A percentile compares a stretch with the other conserved stretches of the same genome.
Evolutionary conservation across 2,329 filamentous ascomycete species (phyloP).

Genomic region (Huntiella decipiens): DNA sequence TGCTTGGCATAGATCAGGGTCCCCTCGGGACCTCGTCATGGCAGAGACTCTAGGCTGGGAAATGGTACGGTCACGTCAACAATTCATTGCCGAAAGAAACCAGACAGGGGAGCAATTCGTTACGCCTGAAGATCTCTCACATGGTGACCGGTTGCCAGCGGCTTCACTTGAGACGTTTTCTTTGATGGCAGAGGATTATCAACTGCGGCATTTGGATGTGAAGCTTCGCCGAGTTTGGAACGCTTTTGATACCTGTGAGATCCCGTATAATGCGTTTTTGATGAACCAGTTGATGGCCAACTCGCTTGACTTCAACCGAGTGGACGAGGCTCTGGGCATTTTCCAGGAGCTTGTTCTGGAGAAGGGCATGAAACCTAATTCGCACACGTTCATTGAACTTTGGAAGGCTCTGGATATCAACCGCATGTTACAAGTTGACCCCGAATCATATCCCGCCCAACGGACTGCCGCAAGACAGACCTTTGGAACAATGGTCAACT

Average conservation of each 20-base stretch:
- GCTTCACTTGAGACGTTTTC: constrained; percentile 65
- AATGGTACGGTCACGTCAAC: constrained; percentile 53
- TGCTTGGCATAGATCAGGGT: constrained; percentile 51
- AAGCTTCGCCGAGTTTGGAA: constrained; percentile 42
- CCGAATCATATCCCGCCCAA: constrained; percentile 17
- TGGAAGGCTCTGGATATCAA: constrained; percentile 41
- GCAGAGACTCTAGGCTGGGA: constrained; percentile 55
- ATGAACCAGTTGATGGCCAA: constrained; percentile 61
- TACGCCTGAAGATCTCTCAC: neutral
- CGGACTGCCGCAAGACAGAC: constrained; percentile 21
- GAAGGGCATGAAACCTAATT: constrained; percentile 36
- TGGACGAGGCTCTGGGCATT: constrained; percentile 32
- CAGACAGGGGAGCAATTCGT: neutral
- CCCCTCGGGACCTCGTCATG: constrained; percentile 31
- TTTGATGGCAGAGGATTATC: constrained; percentile 54
- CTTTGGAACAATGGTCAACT: constrained; percentile 31
- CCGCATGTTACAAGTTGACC: constrained; percentile 22
- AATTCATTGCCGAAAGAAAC: constrained; percentile 35
- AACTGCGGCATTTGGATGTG: constrained; percentile 36
- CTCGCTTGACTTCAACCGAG: constrained; percentile 39
- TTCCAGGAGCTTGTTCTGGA: constrained; percentile 34
- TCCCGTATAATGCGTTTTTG: constrained; percentile 52
- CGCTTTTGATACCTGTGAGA: constrained; percentile 41
- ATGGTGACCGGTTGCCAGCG: constrained; percentile 23
- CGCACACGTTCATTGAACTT: constrained; percentile 49